Percentiles rank a stretch among this genome's conserved stretches.
Conservation (phyloP, 306 rosid genomes). For the Prunus mira region DNA sequence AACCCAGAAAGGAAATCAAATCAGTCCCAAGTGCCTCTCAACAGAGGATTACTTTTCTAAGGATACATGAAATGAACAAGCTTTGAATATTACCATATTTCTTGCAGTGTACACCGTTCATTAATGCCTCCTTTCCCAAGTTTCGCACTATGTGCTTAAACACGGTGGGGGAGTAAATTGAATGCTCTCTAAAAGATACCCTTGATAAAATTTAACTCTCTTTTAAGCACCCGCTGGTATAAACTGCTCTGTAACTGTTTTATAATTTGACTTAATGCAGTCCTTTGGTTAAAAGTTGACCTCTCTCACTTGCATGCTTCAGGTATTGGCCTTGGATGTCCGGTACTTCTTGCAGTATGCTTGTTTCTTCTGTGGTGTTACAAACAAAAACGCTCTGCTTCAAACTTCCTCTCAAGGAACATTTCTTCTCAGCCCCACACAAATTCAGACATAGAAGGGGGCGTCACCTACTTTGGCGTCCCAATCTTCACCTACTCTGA, state of each 20-base stretch:
- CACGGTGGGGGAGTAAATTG: background rate
- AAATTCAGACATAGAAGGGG: conserved; percentile 30
- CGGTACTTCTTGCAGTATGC: background rate
- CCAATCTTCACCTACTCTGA: conserved; percentile 49
- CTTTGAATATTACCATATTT: background rate
- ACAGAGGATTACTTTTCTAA: background rate
- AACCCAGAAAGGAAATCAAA: background rate
- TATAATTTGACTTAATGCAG: no score
- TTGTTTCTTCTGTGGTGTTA: conserved; percentile 1
- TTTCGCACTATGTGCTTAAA: no score
- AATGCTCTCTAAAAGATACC: background rate
- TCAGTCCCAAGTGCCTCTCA: background rate
- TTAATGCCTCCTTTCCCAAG: no score
- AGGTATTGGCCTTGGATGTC: background rate
- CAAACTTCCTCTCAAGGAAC: conserved; percentile 17
- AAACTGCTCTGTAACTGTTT: background rate
- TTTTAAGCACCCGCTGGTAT: background rate
- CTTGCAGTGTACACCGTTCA: background rate
- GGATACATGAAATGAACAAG: background rate
- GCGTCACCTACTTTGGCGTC: conserved; percentile 34
- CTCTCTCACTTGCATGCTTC: background rate
- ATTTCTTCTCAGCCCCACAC: conserved; percentile 13
- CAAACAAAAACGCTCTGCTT: conserved; percentile 9
- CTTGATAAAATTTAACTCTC: background rate
- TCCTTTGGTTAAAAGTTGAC: background rate